Evolutionary conservation across 2,329 filamentous ascomycete genomes (phyloP).

Genomic region (Penicillium crustosum): DNA sequence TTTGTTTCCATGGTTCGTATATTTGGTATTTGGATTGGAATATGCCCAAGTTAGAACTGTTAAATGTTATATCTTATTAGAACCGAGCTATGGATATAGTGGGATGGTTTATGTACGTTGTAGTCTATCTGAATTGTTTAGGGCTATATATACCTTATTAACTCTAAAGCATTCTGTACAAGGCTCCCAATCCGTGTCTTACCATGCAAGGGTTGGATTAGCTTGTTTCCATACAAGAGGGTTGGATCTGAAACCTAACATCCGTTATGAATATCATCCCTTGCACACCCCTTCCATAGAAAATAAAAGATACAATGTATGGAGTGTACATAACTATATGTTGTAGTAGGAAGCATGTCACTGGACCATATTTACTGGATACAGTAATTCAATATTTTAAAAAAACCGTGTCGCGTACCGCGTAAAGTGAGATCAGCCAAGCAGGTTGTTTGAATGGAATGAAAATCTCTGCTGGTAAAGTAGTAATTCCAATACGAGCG

Average conservation of each 20-base stretch:
- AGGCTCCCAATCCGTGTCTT: neutral
- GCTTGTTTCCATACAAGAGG: neutral
- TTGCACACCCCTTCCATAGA: constrained; percentile 4
- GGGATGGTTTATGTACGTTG: neutral
- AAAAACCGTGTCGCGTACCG: constrained; percentile 9
- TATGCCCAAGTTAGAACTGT: neutral
- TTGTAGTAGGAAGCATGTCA: neutral
- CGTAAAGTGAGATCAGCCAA: neutral
- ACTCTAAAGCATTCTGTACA: neutral
- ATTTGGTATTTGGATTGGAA: neutral
- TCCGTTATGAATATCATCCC: constrained; percentile 4
- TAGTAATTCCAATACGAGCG: constrained; percentile 21
- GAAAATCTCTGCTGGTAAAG: constrained; percentile 12
- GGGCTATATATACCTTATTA: neutral
- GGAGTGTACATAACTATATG: neutral
- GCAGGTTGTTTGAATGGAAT: neutral
- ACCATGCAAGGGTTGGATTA: constrained; percentile 11
- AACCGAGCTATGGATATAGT: neutral
- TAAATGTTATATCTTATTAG: neutral
- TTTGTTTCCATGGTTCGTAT: neutral
- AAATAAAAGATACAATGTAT: neutral
- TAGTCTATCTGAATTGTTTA: neutral
- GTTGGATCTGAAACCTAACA: constrained; percentile 5
- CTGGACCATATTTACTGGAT: neutral
- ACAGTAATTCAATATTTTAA: neutral